These are phyloP conservation scores for Chloromonas sp. DNA, from an alignment of 163 green algal species.

Conservation along the genomic window DNA sequence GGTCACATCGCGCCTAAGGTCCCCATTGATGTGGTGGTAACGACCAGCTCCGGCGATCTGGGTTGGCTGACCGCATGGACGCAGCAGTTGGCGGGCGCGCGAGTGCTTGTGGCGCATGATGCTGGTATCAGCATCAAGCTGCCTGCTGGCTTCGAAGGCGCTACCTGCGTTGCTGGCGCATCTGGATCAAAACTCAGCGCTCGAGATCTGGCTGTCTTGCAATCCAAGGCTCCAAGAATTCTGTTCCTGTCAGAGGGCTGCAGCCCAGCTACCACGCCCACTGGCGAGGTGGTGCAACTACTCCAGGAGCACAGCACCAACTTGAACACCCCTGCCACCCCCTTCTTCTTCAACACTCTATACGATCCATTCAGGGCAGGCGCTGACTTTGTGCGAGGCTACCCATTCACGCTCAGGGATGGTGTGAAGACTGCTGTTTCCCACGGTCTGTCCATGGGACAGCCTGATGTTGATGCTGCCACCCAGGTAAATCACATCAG, in stretches of 20 bases:
- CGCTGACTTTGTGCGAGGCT: conserved; percentile 84
- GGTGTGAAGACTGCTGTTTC: conserved; percentile 73
- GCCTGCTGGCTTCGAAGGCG: neutral
- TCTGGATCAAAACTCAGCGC: neutral
- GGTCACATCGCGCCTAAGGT: too few relatives aligned
- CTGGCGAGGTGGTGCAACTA: neutral
- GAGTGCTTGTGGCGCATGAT: neutral
- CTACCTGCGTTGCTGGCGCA: neutral
- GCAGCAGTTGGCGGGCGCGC: neutral
- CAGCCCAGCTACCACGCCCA: neutral
- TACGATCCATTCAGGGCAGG: conserved; percentile 80
- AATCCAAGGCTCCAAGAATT: neutral
- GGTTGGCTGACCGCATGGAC: neutral
- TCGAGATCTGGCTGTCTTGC: neutral
- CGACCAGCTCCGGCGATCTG: neutral
- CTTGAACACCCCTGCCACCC: conserved; percentile 73
- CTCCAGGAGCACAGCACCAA: conserved; percentile 82
- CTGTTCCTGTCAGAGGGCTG: neutral
- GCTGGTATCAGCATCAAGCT: neutral
- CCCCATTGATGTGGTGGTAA: neutral
- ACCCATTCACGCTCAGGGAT: conserved; percentile 80
- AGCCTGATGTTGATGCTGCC: conserved; percentile 52
- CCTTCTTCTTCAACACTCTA: conserved; percentile 91
- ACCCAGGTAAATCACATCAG: neutral
- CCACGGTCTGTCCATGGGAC: conserved; percentile 88